phyloP scores from a whole-genome alignment of 2,329 filamentous ascomycete species.

The Ascochyta koolunga region DNA sequence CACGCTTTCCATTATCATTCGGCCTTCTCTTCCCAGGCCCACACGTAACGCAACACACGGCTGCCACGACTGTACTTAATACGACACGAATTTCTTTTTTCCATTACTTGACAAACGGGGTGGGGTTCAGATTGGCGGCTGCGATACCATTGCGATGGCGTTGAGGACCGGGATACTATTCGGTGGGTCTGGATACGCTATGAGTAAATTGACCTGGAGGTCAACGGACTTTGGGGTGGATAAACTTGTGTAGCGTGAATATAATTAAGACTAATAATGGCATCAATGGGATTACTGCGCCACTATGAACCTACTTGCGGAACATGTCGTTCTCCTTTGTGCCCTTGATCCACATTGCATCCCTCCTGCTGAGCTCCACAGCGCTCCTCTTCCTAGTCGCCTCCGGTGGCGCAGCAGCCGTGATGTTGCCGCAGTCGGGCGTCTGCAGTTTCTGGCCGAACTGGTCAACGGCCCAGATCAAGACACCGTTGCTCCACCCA shows the following conservation, averaged over 20 bases:
- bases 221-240: no score
- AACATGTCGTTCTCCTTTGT: slow-evolving; percentile 21
- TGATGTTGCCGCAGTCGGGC: slow-evolving; percentile 55
- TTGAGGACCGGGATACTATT: neutral
- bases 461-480: slow-evolving; percentile 69
- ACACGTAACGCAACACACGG: neutral
- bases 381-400: slow-evolving; percentile 39
- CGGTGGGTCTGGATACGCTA: neutral
- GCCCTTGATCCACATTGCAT: slow-evolving; percentile 42
- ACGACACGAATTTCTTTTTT: slow-evolving; percentile 12
- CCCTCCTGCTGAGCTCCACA: slow-evolving; percentile 35
- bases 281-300: no score
- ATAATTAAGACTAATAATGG: neutral
- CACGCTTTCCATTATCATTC: neutral
- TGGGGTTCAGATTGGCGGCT: neutral
- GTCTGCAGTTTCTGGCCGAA: slow-evolving; percentile 63
- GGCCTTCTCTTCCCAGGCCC: neutral
- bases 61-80: slow-evolving; percentile 13
- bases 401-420: slow-evolving; percentile 29
- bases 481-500: slow-evolving; percentile 72
- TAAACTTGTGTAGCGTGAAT: neutral
- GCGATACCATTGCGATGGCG: slow-evolving; percentile 9
- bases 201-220: neutral
- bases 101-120: neutral
- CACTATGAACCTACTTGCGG: slow-evolving; percentile 1